These are phyloP conservation scores for Pyricularia grisea DNA, from an alignment of 2,329 filamentous ascomycete species.

Conservation along the genomic window DNA sequence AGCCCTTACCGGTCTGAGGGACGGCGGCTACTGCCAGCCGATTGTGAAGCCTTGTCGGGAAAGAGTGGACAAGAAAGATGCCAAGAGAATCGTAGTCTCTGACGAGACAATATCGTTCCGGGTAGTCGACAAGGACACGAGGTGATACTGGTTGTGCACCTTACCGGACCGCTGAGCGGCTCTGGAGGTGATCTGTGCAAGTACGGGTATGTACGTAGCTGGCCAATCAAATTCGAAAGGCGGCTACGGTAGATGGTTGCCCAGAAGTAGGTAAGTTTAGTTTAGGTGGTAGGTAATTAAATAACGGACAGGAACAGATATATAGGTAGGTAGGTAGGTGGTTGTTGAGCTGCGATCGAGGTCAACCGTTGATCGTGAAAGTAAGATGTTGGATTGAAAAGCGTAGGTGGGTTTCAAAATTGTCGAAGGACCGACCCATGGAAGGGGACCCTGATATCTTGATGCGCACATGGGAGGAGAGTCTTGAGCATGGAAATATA, in stretches of 20 bases:
- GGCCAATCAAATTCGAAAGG: background rate
- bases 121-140: background rate
- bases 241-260: too few relatives aligned
- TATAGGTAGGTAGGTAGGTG: too few relatives aligned
- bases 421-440: background rate
- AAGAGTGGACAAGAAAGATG: background rate
- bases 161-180: background rate
- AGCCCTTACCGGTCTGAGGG: background rate
- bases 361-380: background rate
- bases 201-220: background rate
- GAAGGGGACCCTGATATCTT: background rate
- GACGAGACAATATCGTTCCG: background rate
- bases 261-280: too few relatives aligned
- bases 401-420: background rate
- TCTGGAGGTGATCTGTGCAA: background rate
- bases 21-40: background rate
- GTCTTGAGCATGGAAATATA: background rate
- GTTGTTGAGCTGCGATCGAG: background rate
- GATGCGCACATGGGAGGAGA: background rate
- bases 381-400: background rate
- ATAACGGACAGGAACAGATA: background rate
- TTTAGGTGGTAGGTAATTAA: too few relatives aligned
- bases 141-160: background rate
- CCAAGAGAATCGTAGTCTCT: background rate
- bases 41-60: background rate